Base-by-base conservation (phyloP, 2,329 filamentous ascomycete genomes). In the Colletotrichum godetiae region DNA sequence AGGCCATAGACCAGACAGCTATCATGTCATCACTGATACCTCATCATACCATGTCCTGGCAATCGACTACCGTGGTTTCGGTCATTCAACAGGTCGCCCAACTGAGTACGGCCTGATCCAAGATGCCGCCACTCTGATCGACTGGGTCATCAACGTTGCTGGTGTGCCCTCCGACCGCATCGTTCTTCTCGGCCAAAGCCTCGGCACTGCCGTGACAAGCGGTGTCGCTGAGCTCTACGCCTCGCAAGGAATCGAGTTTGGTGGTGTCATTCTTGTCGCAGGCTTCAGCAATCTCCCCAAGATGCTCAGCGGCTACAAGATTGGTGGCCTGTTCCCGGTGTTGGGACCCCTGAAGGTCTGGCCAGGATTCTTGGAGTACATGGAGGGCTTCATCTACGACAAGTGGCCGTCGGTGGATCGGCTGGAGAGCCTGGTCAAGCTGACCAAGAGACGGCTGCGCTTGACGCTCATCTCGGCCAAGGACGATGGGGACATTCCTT, bases 61-160 rank as follows among this genome's bases (percentile, higher is more conserved):
- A 52, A 91, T 98, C 78, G 95, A 98, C 85, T 98, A 98, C 82
- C 93, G 95, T 22, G 95, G 95, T 7, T 98, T 94, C 77, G 95
- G 95, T 0, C 88, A 90, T 52, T 97, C 94, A 10, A 94, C 92
- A 0, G 95, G 96, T n/a, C 84, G 83, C 4, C 96, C 96, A 0
- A 92, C 92, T 0, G 96, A 98, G 83, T 84, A 88, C 46, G 96
- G 96, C 0, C 84, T 98, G 8, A 94, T 97, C 68, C 90, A 89
- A 5, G 96, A 98, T 80, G 94, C 92, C 19, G 86, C 93, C 4
- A 87, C 94, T 0, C 84, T 94, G 3, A 86, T 97, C 3, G 88
- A 95, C 73, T 97, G 93, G 85, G 90, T 93, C 11, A 86, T 95
- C 49, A 84, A 89, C 24, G 84, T 88, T 1, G 90, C 92, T 15